These are phyloP conservation scores for Suillus cothurnatus DNA, from an alignment of 768 basidiomycete genomes.

Conservation along the genomic window DNA sequence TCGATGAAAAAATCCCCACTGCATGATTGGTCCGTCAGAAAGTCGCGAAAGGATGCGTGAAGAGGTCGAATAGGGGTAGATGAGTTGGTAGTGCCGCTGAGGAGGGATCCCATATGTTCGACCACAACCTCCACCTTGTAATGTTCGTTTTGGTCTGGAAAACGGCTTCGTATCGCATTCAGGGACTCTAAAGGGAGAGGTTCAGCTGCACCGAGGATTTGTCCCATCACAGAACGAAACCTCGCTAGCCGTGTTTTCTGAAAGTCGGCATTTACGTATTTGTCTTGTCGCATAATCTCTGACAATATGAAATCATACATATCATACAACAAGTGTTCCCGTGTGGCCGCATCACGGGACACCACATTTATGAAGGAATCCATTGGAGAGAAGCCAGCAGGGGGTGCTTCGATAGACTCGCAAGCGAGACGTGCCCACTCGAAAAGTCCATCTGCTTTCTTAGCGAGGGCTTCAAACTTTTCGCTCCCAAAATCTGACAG, in stretches of 20 bases:
- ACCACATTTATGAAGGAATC: constrained; percentile 6
- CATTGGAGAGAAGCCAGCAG: not conserved
- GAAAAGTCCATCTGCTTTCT: constrained; percentile 12
- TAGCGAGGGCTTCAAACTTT: not conserved
- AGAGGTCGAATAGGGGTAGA: constrained; percentile 18
- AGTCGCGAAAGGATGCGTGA: constrained; percentile 33
- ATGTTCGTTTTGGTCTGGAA: constrained; percentile 2
- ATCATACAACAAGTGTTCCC: constrained; percentile 10
- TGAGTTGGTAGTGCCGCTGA: constrained; percentile 12
- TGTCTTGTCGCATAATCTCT: constrained; percentile 6
- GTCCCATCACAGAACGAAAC: constrained; percentile 14
- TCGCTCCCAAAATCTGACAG: not conserved
- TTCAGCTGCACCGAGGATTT: constrained; percentile 10
- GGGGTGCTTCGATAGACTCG: constrained; percentile 9
- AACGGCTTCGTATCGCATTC: constrained; percentile 1
- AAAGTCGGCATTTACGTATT: not conserved
- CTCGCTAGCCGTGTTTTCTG: not conserved
- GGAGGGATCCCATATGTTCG: constrained; percentile 9
- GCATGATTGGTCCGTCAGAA: constrained; percentile 18
- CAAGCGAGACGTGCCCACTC: constrained; percentile 16
- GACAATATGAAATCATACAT: constrained; percentile 13
- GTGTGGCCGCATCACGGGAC: not conserved
- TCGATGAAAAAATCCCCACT: constrained; percentile 19
- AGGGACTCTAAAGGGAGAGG: constrained; percentile 8
- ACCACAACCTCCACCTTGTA: constrained; percentile 12